phyloP scores from a whole-genome alignment of 2,329 filamentous ascomycete species.

The Scedosporium dehoogii region DNA sequence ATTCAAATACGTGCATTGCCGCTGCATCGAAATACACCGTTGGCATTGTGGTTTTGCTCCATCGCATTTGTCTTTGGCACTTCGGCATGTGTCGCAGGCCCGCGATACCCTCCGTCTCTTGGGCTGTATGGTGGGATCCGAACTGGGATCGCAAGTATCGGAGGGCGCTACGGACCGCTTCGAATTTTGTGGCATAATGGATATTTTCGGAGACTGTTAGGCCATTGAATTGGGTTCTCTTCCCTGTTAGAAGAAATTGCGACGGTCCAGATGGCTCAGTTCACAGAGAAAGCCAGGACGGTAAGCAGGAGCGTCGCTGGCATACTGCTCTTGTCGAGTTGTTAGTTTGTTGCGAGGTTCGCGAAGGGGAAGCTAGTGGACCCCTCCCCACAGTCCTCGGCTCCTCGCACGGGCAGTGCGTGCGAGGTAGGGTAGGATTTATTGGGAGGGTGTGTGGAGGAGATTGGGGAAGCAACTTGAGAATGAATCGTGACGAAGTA shows the following conservation, averaged over 20 bases:
- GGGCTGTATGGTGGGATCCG: slow-evolving; percentile 18
- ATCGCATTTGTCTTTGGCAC: slow-evolving; percentile 63
- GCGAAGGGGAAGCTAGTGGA: too few relatives aligned
- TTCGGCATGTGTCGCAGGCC: slow-evolving; percentile 60
- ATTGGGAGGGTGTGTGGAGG: too few relatives aligned
- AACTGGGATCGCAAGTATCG: slow-evolving; percentile 13
- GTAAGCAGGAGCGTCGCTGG: too few relatives aligned
- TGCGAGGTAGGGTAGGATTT: too few relatives aligned
- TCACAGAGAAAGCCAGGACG: too few relatives aligned
- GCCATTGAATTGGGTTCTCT: background rate
- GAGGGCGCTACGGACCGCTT: slow-evolving; percentile 11
- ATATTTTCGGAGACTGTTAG: background rate
- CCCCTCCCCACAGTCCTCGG: too few relatives aligned
- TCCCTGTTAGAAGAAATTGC: background rate
- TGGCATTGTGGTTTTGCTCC: slow-evolving; percentile 57
- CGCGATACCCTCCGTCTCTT: slow-evolving; percentile 58
- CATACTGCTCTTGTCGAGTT: too few relatives aligned
- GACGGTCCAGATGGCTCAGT: too few relatives aligned
- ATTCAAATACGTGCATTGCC: slow-evolving; percentile 61
- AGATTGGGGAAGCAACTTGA: too few relatives aligned
- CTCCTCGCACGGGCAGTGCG: too few relatives aligned
- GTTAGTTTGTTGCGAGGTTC: too few relatives aligned
- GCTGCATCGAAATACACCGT: slow-evolving; percentile 53
- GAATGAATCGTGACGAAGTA: too few relatives aligned
- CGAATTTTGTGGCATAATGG: background rate